Conservation (phyloP, 768 basidiomycete species). For the Amanita fuliginea region DNA sequence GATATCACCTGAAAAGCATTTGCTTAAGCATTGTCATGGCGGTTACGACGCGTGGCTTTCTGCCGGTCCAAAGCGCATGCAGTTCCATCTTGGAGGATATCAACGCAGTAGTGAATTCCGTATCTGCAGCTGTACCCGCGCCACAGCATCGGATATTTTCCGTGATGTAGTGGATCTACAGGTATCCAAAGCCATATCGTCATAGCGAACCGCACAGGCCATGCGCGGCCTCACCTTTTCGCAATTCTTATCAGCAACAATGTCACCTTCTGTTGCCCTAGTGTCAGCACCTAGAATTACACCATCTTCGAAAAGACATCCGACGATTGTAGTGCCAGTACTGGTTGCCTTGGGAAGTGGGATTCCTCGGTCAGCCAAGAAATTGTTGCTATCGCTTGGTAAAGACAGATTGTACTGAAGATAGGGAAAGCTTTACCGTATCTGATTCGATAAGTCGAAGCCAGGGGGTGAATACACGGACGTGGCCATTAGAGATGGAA, state of each 20-base stretch:
- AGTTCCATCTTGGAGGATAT: slow-evolving; percentile 96
- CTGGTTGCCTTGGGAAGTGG: slow-evolving; percentile 78
- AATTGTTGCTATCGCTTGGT: slow-evolving; percentile 46
- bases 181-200: not conserved
- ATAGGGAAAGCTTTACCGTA: slow-evolving; percentile 32
- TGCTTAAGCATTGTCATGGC: slow-evolving; percentile 99
- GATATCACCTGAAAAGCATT: slow-evolving; percentile 73
- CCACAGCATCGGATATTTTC: slow-evolving; percentile 96
- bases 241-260: slow-evolving; percentile 99
- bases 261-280: slow-evolving; percentile 85
- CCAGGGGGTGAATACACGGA: slow-evolving; percentile 42
- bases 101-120: slow-evolving; percentile 87
- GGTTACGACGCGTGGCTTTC: slow-evolving; percentile 89
- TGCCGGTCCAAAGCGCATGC: slow-evolving; percentile 80
- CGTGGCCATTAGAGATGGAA: slow-evolving; percentile 27
- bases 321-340: slow-evolving; percentile 97
- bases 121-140: slow-evolving; percentile 98
- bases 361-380: slow-evolving; percentile 58
- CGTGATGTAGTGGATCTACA: slow-evolving; percentile 81
- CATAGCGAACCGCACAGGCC: not conserved
- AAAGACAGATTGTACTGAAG: not conserved
- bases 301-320: slow-evolving; percentile 86
- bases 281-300: slow-evolving; percentile 96
- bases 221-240: slow-evolving; percentile 66
- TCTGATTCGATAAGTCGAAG: slow-evolving; percentile 71